phyloP scores from a whole-genome alignment of 2,329 filamentous ascomycete species.

The Akanthomyces dipterigenus region DNA sequence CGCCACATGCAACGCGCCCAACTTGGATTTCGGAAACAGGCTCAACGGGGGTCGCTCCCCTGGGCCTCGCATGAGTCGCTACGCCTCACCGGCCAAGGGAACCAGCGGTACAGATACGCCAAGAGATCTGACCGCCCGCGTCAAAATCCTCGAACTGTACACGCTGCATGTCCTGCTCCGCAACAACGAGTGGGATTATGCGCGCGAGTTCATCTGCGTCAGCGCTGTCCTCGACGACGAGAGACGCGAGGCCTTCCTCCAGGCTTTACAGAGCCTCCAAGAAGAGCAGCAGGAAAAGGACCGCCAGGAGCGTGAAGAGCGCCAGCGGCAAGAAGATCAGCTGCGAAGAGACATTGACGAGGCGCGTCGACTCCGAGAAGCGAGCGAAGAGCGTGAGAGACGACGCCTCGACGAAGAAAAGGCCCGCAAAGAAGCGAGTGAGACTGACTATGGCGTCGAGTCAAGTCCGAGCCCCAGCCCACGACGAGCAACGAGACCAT shows the following conservation, averaged over 20 bases:
- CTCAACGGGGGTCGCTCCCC: conserved; percentile 42
- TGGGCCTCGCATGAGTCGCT: conserved; percentile 29
- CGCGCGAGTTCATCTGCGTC: conserved; percentile 79
- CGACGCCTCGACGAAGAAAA: conserved; percentile 49
- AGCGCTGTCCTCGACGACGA: conserved; percentile 89
- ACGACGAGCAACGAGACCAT: background rate
- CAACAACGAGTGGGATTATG: conserved; percentile 95
- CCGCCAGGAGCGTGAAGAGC: conserved; percentile 54
- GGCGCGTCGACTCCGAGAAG: conserved; percentile 45
- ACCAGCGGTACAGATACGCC: conserved; percentile 70
- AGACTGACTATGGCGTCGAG: conserved; percentile 65
- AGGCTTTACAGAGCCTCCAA: conserved; percentile 74
- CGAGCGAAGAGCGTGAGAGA: conserved; percentile 52
- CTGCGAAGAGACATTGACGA: conserved; percentile 52
- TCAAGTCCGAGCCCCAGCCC: conserved; percentile 29
- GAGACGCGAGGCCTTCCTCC: conserved; percentile 78
- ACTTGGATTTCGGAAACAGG: conserved; percentile 63
- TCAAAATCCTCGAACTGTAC: conserved; percentile 93
- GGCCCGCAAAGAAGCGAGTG: conserved; percentile 43
- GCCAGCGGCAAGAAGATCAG: conserved; percentile 49
- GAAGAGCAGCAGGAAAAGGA: conserved; percentile 77
- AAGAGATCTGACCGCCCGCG: conserved; percentile 72
- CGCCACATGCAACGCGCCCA: conserved; percentile 65
- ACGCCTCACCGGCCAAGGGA: conserved; percentile 40
- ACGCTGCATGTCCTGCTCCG: conserved; percentile 89